A percentile compares a stretch with the other conserved stretches of the same genome.
These are phyloP conservation scores for Coniophora puteana DNA, from an alignment of 1,284 basidiomycete species.

Conservation along the genomic window DNA sequence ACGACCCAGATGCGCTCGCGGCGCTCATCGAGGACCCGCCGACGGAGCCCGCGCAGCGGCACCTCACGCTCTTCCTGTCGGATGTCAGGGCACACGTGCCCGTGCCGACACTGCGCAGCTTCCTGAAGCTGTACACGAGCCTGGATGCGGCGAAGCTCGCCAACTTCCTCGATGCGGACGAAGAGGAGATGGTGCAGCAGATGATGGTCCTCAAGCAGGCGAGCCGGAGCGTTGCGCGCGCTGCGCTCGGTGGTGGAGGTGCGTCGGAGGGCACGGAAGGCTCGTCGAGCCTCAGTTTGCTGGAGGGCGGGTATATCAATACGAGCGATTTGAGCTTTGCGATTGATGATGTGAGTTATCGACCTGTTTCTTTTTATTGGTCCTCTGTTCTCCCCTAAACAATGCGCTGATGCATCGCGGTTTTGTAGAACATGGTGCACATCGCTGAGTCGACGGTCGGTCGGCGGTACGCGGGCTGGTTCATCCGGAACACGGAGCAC, in stretches of 20 bases:
- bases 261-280: slow-evolving; percentile 10
- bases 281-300: slow-evolving; percentile 50
- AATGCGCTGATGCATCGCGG: neutral
- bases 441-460: slow-evolving; percentile 94
- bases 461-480: slow-evolving; percentile 92
- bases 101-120: slow-evolving; percentile 84
- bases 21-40: slow-evolving; percentile 44
- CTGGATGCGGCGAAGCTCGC: slow-evolving; percentile 91
- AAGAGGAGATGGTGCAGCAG: slow-evolving; percentile 94
- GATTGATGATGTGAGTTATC: slow-evolving; percentile 76
- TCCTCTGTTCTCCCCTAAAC: neutral
- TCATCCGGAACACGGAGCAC: slow-evolving; percentile 92
- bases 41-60: slow-evolving; percentile 81
- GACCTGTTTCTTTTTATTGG: slow-evolving; percentile 1
- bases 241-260: slow-evolving; percentile 20
- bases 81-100: slow-evolving; percentile 75
- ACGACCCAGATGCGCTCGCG: slow-evolving; percentile 69
- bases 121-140: slow-evolving; percentile 94
- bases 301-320: slow-evolving; percentile 85
- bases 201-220: slow-evolving; percentile 96
- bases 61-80: slow-evolving; percentile 81
- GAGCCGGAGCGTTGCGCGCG: slow-evolving; percentile 69
- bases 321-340: slow-evolving; percentile 95
- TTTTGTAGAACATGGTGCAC: slow-evolving; percentile 84
- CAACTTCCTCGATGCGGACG: slow-evolving; percentile 81